Evolutionary conservation across 805 yeast genomes (phyloP).

Genomic region (Sporopachydermia quercuum): DNA sequence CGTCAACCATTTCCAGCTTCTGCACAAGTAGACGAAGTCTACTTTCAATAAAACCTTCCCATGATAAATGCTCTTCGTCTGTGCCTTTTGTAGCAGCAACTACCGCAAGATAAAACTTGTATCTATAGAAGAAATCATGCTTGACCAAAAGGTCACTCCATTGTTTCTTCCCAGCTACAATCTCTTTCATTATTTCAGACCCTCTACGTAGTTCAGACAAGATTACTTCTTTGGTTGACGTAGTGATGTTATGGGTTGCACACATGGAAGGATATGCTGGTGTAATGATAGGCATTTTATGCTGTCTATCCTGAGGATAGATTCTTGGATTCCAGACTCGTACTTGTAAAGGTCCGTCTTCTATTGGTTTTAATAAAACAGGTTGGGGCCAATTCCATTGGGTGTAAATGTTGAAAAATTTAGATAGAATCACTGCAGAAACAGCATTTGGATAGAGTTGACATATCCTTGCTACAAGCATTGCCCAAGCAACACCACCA

Average conservation of each 20-base stretch:
- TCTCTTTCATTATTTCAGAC: slow-evolving; percentile 50
- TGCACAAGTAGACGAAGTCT: slow-evolving; percentile 68
- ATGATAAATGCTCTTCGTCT: slow-evolving; percentile 72
- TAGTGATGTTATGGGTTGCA: slow-evolving; percentile 91
- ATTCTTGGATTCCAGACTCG: slow-evolving; percentile 93
- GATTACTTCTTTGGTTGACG: slow-evolving; percentile 74
- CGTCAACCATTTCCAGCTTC: slow-evolving; percentile 65
- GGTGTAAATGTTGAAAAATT: slow-evolving; percentile 72
- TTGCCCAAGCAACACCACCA: slow-evolving; percentile 99
- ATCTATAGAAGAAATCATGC: slow-evolving; percentile 70
- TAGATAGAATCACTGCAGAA: slow-evolving; percentile 78
- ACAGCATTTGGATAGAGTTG: slow-evolving; percentile 95
- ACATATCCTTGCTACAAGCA: slow-evolving; percentile 96
- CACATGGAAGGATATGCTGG: slow-evolving; percentile 99
- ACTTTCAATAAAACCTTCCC: slow-evolving; percentile 91
- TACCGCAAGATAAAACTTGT: slow-evolving; percentile 76
- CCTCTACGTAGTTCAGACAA: slow-evolving; percentile 73
- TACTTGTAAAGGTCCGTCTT: slow-evolving; percentile 93
- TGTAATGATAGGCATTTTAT: slow-evolving; percentile 94
- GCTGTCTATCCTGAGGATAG: slow-evolving; percentile 79
- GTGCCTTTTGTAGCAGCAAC: slow-evolving; percentile 61
- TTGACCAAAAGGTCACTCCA: slow-evolving; percentile 71
- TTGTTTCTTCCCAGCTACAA: slow-evolving; percentile 40
- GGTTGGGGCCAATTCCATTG: slow-evolving; percentile 99
- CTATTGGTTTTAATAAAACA: slow-evolving; percentile 79